Evolutionary conservation across 208 protist species (phyloP), one percentile per base, ranked within the genome.

Genomic region (Wallacemonas collosoma): DNA sequence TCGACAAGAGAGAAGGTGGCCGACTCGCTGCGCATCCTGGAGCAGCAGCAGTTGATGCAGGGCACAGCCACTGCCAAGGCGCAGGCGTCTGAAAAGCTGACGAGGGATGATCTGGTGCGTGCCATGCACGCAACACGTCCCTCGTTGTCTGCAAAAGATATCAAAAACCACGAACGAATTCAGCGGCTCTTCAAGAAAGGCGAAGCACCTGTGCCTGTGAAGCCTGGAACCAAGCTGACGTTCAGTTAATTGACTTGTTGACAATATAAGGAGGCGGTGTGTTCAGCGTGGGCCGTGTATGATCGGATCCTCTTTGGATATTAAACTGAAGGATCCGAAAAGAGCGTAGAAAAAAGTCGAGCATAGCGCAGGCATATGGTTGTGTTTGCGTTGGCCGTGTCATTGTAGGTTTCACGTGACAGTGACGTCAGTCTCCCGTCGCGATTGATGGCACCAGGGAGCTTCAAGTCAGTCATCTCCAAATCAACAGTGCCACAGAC

Each of bases 111-210:
- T 70, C 54, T 96, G 35, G 69, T 68, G 55, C 56, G 68, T 54
- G 84, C 91, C 44, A 61, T 93, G 54, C 74, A 63, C 50, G 69
- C 78, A 38, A 87, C 80, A 38, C 78, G 89, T 8, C 87, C 89
- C 26, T 90, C 87, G 47, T 75, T 96, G 45, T 84, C 82, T 9
- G 68, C 58, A 40, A 79, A 79, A 58, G 88, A 96, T 71, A 82
- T 96, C 68, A 63, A 69, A 11, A 82, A 83, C 65, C 82, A 91
- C 51, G 70, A 88, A 63, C 80, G 87, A 73, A 93, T 96, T 51
- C 88, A 93, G 74, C 74, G 57, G 40, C 60, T 91, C 6, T 93
- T 96, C 72, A 85, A 73, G 14, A 80, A 81, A 39, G 83, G 86
- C 35, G 80, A 86, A 58, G 56, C 69, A 3, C 62, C 71, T 36